phyloP scores from a whole-genome alignment of 176 grass and related monocot genomes.

The Ampelocalamus luodianensis region DNA sequence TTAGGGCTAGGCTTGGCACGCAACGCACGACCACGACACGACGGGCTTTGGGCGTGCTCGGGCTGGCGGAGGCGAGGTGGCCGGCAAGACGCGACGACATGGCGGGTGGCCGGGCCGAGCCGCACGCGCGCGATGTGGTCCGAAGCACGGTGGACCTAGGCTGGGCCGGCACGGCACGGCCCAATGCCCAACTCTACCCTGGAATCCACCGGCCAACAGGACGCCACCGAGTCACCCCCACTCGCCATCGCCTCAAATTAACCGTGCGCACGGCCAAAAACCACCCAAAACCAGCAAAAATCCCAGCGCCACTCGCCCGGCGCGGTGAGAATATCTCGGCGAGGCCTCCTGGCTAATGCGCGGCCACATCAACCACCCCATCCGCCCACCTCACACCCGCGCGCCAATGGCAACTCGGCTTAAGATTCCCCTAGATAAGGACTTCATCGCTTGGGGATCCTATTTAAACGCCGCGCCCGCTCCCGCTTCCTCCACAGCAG shows the following conservation, averaged over 20 bases:
- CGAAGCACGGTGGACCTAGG: too few species aligned
- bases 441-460: constrained; percentile 24
- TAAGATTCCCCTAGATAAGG: constrained; percentile 55
- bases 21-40: too few species aligned
- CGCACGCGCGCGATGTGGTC: too few species aligned
- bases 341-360: neutral
- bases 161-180: too few species aligned
- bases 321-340: constrained; percentile 26
- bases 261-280: neutral
- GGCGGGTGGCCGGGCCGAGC: too few species aligned
- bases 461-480: constrained; percentile 23
- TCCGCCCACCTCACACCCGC: constrained; percentile 42
- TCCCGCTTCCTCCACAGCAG: constrained; percentile 25
- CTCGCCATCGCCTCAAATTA: neutral
- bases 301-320: neutral
- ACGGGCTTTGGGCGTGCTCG: too few species aligned
- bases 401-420: constrained; percentile 45
- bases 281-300: neutral
- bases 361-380: constrained; percentile 45
- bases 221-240: constrained; percentile 6
- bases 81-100: too few species aligned
- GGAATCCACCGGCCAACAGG: constrained; percentile 4
- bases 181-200: too few species aligned
- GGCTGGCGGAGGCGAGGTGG: too few species aligned
- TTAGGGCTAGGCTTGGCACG: too few species aligned